Evolutionary conservation across 2,329 filamentous ascomycete species (phyloP).

Genomic region (Alternaria ethzedia): DNA sequence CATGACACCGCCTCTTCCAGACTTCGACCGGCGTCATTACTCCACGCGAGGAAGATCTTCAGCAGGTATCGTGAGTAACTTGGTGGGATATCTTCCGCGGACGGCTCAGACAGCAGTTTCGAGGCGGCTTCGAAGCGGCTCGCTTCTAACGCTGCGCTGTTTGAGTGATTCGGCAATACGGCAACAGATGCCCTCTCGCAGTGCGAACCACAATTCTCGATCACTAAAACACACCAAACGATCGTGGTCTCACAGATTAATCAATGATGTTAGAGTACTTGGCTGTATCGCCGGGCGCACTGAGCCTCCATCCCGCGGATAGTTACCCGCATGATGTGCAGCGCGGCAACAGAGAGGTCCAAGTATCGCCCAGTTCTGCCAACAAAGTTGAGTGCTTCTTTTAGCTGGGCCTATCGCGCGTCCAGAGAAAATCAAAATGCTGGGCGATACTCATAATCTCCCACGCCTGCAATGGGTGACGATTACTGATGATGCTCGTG

Average conservation of each 20-base stretch:
- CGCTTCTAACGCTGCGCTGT: not conserved
- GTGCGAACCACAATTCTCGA: not conserved
- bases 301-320: not conserved
- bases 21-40: not conserved
- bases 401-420: not conserved
- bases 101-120: not conserved
- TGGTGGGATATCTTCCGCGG: not conserved
- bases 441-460: not conserved
- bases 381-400: not conserved
- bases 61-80: not conserved
- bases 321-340: not conserved
- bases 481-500: slow-evolving; percentile 1
- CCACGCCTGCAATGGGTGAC: not conserved
- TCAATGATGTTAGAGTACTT: not conserved
- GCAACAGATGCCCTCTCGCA: not conserved
- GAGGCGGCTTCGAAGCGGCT: not conserved
- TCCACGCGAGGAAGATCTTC: not conserved
- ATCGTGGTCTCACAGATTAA: not conserved
- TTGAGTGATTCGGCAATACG: not conserved
- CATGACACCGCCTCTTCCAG: not conserved
- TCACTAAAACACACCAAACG: not conserved
- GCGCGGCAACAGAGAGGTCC: not conserved
- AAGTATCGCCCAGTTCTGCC: not conserved
- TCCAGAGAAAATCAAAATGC: not conserved
- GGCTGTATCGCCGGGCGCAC: not conserved